phyloP scores from a whole-genome alignment of 2,329 filamentous ascomycete species.

The Paecilomyces dactylethromorphus region DNA sequence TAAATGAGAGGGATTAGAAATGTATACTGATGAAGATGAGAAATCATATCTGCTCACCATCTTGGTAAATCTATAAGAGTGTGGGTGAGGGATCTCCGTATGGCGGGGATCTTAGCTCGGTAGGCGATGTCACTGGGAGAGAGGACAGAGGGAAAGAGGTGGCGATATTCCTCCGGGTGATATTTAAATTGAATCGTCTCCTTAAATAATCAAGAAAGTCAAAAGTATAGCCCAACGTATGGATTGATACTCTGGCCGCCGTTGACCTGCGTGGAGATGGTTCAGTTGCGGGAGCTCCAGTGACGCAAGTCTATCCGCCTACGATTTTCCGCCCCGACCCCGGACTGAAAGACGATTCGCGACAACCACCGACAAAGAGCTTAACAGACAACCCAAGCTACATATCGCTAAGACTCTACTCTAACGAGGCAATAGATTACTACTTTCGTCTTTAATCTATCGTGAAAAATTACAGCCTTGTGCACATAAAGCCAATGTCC shows the following conservation, averaged over 20 bases:
- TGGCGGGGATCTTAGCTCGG: background rate
- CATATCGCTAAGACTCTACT: background rate
- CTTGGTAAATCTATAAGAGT: background rate
- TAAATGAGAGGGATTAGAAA: slow-evolving; percentile 10
- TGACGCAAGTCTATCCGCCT: slow-evolving; percentile 31
- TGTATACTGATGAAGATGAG: slow-evolving; percentile 3
- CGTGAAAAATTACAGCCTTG: background rate
- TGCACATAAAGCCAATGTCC: slow-evolving; percentile 42
- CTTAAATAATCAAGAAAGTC: too few relatives aligned
- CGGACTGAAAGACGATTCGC: slow-evolving; percentile 12
- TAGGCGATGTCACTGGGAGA: background rate
- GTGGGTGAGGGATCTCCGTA: background rate
- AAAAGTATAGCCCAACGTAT: background rate
- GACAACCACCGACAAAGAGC: background rate
- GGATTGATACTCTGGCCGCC: background rate
- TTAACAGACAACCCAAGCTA: background rate
- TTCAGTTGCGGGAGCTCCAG: slow-evolving; percentile 4
- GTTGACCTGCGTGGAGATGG: background rate
- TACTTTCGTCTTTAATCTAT: background rate
- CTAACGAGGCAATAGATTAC: background rate
- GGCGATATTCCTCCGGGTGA: background rate
- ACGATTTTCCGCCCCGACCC: slow-evolving; percentile 37
- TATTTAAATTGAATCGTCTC: background rate
- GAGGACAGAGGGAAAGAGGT: background rate
- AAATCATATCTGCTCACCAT: slow-evolving; percentile 1